phyloP scores from a whole-genome alignment of 129 eudicot species.

The Centella asiatica region DNA sequence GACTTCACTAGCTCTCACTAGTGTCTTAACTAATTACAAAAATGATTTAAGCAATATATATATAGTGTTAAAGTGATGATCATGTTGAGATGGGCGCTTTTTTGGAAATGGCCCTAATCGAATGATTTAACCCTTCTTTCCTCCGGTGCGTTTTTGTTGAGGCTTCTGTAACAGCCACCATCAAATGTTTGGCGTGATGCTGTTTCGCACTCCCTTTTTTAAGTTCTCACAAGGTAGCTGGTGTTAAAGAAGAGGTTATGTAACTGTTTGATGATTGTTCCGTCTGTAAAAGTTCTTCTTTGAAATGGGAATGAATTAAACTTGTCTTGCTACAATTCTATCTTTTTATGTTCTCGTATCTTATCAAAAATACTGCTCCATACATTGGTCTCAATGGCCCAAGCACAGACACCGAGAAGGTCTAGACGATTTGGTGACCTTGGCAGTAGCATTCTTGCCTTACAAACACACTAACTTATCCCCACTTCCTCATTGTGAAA shows the following conservation, averaged over 20 bases:
- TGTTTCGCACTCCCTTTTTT: background rate
- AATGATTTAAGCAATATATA: background rate
- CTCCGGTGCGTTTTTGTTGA: background rate
- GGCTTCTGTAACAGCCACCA: background rate
- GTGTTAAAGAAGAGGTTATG: slow-evolving; percentile 5
- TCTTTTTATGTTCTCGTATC: background rate
- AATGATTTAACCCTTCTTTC: slow-evolving; percentile 4
- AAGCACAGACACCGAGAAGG: background rate
- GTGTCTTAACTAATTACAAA: slow-evolving; percentile 8
- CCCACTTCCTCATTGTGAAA: no score
- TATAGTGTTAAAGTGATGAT: background rate
- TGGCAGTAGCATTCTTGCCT: no score
- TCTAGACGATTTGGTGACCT: background rate
- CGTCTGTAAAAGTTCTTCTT: background rate
- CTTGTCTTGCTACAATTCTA: background rate
- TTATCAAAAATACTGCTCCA: no score
- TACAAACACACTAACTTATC: no score
- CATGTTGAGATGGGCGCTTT: slow-evolving; percentile 11
- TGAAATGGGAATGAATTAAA: background rate
- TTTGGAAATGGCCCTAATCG: slow-evolving; percentile 8
- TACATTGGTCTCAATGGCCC: background rate
- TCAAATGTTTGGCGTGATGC: slow-evolving; percentile 11
- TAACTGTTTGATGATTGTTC: background rate
- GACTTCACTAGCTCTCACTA: background rate
- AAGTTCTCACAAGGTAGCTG: background rate